Evolutionary conservation across 2,329 filamentous ascomycete species (phyloP), one percentile per base, ranked within the genome.

Genomic region (Penicillium sp.): DNA sequence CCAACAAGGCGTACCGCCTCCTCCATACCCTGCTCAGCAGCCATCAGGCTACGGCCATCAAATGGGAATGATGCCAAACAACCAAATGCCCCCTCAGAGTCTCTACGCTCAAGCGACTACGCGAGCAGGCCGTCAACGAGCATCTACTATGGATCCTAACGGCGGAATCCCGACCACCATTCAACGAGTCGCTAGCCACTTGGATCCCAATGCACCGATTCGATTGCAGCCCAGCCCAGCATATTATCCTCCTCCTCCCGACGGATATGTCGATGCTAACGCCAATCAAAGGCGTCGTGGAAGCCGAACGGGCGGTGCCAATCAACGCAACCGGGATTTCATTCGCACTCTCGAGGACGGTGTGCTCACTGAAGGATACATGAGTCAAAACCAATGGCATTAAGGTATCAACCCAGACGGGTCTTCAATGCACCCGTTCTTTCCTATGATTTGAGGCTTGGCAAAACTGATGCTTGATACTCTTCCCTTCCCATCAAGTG

Each of bases 81-180:
- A 88, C 61, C 91, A 90, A 67, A 81, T 67, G 60, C 79, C 88
- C 63, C 89, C 90, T 49, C 90, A 91, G 60, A 88, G 83, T 63
- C 78, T 89, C 36, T 89, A 88, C 64, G 81, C 84, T 42, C 90
- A 93, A 75, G 86, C 89, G 55, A 88, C 86, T 48, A 84, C 90
- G 63, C 84, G 91, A 61, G 86, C 87, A 42, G 88, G 88, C 41
- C 85, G 94, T 50, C 93, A 96, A 74, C 86, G 94, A 57, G 92
- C 94, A 38, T 94, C 92, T 41, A 99, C 94, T 3, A 95, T 97
- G 88, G 94, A 97, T 68, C 90, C 94, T 70, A 90, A 95, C 67
- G 89, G 92, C 68, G 92, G 89, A 2, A 96, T 99, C 55, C 94
- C 94, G 5, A 87, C 90, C 13, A 87, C 92, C 3, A 90, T 99